A percentile compares a stretch with the other conserved stretches of the same genome.
These are phyloP conservation scores for Coemansia biformis DNA, from an alignment of 192 early-diverging fungal species.

Conservation along the genomic window DNA sequence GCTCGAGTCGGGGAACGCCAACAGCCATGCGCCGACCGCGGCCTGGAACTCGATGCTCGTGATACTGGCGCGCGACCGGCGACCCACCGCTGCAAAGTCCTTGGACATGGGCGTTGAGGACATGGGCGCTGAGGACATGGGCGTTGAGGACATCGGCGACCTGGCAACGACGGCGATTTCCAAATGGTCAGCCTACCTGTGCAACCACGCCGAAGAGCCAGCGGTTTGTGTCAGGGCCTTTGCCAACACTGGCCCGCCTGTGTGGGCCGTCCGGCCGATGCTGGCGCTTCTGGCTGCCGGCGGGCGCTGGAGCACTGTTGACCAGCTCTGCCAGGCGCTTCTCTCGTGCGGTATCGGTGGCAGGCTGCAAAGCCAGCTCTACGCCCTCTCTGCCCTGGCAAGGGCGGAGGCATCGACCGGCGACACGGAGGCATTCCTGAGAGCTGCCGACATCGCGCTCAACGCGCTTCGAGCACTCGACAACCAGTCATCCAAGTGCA, in stretches of 20 bases:
- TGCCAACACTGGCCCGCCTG: conserved; percentile 21
- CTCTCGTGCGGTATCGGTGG: conserved; percentile 12
- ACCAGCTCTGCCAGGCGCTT: conserved; percentile 15
- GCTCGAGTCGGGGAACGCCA: background rate
- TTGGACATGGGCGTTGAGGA: background rate
- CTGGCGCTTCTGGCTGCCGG: conserved; percentile 18
- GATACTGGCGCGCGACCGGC: conserved; percentile 3
- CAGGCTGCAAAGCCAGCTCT: conserved; percentile 16
- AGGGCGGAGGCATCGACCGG: conserved; percentile 19
- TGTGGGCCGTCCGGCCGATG: conserved; percentile 19
- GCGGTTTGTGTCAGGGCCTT: background rate
- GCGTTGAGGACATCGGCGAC: background rate
- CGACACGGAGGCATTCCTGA: conserved; percentile 7
- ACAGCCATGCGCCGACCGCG: background rate
- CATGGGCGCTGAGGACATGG: background rate
- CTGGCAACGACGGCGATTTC: conserved; percentile 7
- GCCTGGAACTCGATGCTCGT: conserved; percentile 8
- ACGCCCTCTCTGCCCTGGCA: conserved; percentile 13
- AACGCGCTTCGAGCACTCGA: conserved; percentile 16
- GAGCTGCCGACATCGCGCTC: conserved; percentile 11
- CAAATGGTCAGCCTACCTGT: conserved; percentile 9
- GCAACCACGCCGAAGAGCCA: background rate
- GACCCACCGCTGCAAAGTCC: background rate
- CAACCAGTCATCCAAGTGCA: conserved; percentile 5
- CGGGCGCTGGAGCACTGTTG: conserved; percentile 18